A percentile compares a stretch with the other conserved stretches of the same genome.
phyloP scores from a whole-genome alignment of 139 green algal genomes.

The Trebouxia sp. region DNA sequence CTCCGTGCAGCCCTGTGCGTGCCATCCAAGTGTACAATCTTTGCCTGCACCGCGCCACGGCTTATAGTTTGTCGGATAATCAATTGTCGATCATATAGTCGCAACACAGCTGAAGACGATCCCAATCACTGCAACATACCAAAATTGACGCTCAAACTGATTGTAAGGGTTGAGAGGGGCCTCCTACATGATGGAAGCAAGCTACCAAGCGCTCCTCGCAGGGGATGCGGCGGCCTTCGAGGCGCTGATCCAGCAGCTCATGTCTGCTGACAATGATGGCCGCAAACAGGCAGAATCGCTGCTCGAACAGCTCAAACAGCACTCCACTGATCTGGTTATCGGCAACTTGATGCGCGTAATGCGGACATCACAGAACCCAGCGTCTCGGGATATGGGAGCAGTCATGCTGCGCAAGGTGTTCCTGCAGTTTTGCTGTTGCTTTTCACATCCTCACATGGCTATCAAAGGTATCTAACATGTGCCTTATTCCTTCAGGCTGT shows the following conservation, averaged over 20 bases:
- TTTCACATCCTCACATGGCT: not conserved
- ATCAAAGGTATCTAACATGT: not conserved
- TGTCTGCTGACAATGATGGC: slow-evolving; percentile 78
- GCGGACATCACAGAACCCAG: slow-evolving; percentile 45
- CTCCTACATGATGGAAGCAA: slow-evolving; percentile 18
- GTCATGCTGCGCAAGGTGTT: slow-evolving; percentile 83
- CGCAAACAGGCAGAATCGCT: slow-evolving; percentile 71
- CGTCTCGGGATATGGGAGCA: slow-evolving; percentile 71
- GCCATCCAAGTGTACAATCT: no score
- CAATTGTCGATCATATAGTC: no score
- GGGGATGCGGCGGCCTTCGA: slow-evolving; percentile 63
- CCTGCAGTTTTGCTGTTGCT: not conserved
- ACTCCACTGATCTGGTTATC: slow-evolving; percentile 61
- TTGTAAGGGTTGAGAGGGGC: no score
- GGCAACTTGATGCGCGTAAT: slow-evolving; percentile 66
- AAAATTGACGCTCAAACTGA: no score
- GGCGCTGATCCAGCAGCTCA: slow-evolving; percentile 74
- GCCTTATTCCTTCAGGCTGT: slow-evolving; percentile 56
- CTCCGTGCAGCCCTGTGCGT: no score
- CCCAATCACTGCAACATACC: no score
- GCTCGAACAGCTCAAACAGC: slow-evolving; percentile 73
- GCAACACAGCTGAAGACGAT: no score
- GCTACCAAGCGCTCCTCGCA: slow-evolving; percentile 37
- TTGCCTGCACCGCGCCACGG: no score
- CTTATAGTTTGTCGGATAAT: no score